Evolutionary conservation across 495 filamentous ascomycete genomes (phyloP).

Genomic region (Aspergillus saccharolyticus): DNA sequence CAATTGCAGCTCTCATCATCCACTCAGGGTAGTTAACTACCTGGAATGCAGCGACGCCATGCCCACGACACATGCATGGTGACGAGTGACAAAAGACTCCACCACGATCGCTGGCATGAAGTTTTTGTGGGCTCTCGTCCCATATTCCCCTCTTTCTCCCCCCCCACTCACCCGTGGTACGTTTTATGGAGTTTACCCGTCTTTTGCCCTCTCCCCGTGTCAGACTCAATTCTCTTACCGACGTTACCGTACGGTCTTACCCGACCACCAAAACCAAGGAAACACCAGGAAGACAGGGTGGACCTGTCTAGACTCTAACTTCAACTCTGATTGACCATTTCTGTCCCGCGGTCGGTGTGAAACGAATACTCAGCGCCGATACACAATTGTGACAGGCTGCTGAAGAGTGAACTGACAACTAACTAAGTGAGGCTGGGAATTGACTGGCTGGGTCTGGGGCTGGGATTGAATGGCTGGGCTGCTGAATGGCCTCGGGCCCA

Average conservation of each 20-base stretch:
- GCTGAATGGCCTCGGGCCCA: neutral
- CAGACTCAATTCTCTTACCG: no score
- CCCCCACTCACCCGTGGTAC: neutral
- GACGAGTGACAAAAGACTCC: conserved; percentile 7
- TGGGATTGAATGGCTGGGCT: neutral
- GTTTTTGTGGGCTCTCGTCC: no score
- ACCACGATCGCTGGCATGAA: conserved; percentile 17
- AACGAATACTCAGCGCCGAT: neutral
- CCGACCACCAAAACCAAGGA: neutral
- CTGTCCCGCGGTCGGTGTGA: no score
- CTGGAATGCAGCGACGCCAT: no score
- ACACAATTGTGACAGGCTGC: neutral
- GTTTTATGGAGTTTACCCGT: neutral
- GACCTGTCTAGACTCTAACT: neutral
- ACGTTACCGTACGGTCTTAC: no score
- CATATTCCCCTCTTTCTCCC: no score
- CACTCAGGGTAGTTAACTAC: no score
- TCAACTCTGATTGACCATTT: no score
- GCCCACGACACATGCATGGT: neutral
- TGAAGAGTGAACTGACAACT: neutral
- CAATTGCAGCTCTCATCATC: neutral
- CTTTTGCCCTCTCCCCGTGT: no score
- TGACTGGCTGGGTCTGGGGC: neutral
- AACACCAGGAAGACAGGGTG: neutral
- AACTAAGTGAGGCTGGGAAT: neutral